Evolutionary conservation across 768 basidiomycete species (phyloP), one percentile per base, ranked within the genome.

Genomic region (Boletus vermiculosoides): DNA sequence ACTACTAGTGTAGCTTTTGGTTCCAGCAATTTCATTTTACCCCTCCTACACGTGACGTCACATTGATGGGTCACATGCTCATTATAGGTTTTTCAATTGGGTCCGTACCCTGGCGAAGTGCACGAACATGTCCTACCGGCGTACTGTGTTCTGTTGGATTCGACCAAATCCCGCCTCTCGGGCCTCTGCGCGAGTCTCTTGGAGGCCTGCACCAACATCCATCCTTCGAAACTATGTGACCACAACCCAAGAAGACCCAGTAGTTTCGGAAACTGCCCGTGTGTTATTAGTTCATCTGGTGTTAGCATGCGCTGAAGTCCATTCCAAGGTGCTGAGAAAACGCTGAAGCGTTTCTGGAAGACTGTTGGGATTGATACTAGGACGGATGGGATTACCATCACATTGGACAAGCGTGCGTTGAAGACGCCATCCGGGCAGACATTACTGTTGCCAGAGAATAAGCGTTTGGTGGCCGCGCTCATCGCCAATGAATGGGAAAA

Each of bases 401-500:
- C 86, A 5, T 78, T 98, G 50, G 95, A 97, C 76, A 82, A 82
- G 62, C 84, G 92, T 36, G 77, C 90, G 1, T 78, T 99, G 55
- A 96, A 92, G 72, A 98, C 96, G 13, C 94, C 95, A 0, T 80
- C 78, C 0, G 95, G 95, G n/a, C 84, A 87, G 45, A 80, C 78
- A 4, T 74, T 99, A 31, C 68, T 86, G 36, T 64, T 98, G 15
- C 94, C 94, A 0, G 71, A 75, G 47, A 77, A 82, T 58, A 92
- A 91, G 68, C 69, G 79, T 41, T 74, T 95, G 30, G 78, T 90
- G 22, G 94, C 95, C 1, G 79, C 91, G 1, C 79, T 97, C 55
- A 86, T 98, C 64, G 97, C 94, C 20, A 82, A 90, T 54, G 97
- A 99, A 76, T 99, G 97, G 97, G 94, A 99, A 66, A 90, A 88